Evolutionary conservation across 768 basidiomycete species (phyloP).

Genomic region (Coprinellus aureogranulatus): DNA sequence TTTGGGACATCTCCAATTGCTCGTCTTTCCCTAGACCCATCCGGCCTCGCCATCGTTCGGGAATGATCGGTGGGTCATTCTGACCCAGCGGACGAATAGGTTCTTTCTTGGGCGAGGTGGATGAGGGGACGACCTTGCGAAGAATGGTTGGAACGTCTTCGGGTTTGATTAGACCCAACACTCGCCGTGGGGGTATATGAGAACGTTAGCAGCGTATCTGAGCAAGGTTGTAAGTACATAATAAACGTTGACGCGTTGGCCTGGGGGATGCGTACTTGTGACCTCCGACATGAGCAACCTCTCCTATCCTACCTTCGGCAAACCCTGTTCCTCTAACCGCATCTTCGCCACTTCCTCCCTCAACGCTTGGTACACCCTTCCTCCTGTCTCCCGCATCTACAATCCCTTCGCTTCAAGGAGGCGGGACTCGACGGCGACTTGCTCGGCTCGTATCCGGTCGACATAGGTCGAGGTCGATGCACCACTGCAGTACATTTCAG

Average conservation of each 20-base stretch:
- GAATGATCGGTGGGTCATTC: conserved; percentile 37
- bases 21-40: conserved; percentile 64
- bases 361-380: conserved; percentile 52
- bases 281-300: conserved; percentile 79
- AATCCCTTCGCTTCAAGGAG: conserved; percentile 69
- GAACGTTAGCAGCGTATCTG: conserved; percentile 67
- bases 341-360: conserved; percentile 48
- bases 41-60: conserved; percentile 65
- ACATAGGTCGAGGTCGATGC: conserved; percentile 72
- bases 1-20: conserved; percentile 48
- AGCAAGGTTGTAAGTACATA: too few species aligned
- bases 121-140: conserved; percentile 34
- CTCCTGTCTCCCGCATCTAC: conserved; percentile 71
- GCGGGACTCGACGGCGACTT: conserved; percentile 62
- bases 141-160: conserved; percentile 56
- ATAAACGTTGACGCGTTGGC: background rate
- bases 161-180: conserved; percentile 63
- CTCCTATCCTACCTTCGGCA: conserved; percentile 46
- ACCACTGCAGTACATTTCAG: conserved; percentile 39
- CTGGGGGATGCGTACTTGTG: conserved; percentile 61
- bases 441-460: conserved; percentile 64
- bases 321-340: conserved; percentile 26
- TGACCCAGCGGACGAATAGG: conserved; percentile 21
- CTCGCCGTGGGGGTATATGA: conserved; percentile 70
- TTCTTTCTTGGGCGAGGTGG: too few species aligned